Evolutionary conservation across 1,284 basidiomycete species (phyloP), one percentile per base, ranked within the genome.

Genomic region (Lignosus rhinocerotis): DNA sequence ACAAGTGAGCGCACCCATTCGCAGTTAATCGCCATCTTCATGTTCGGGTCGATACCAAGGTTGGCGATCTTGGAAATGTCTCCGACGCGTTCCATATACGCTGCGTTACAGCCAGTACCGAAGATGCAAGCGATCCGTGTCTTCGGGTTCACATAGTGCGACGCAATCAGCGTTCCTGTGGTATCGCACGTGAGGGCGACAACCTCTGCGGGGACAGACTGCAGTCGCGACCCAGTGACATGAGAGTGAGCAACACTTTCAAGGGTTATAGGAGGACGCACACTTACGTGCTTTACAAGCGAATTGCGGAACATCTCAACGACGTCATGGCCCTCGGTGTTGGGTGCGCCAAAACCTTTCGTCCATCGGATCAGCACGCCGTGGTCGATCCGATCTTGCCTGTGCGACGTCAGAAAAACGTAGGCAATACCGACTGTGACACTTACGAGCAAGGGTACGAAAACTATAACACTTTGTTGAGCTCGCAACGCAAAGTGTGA

Each of bases 71-170:
- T 94, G 50, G 85, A 84, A 44, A 92, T 88, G 59, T 85, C 79
- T 36, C 76, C 75, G 17, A 96, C 84, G 60, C 88, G 87, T 74
- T 99, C 96, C 92, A 95, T 94, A 72, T 96, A 96, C 5, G 96
- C 96, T 0, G 96, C 97, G 73, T 99, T 99, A 73, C 96, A 99
- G 0, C 96, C 96, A 2, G 96, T 99, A 39, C 96, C 97, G 68
- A 98, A 97, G 71, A 99, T 99, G 72, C 93, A 91, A 1, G 94
- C 96, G 64, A 98, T 96, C 72, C 92, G 91, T 41, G 96, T 97
- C 66, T 77, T 79, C 1, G 92, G 90, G 71, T 94, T 92, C 65
- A 98, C 95, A 68, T 99, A 99, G 78, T 94, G 91, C 6, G 95
- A 98, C 6, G 96, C 96, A 66, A 99, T 95, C 36, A 99, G 85